Conservation (phyloP, 805 yeast species). For the Saccharomycopsis amapae region DNA sequence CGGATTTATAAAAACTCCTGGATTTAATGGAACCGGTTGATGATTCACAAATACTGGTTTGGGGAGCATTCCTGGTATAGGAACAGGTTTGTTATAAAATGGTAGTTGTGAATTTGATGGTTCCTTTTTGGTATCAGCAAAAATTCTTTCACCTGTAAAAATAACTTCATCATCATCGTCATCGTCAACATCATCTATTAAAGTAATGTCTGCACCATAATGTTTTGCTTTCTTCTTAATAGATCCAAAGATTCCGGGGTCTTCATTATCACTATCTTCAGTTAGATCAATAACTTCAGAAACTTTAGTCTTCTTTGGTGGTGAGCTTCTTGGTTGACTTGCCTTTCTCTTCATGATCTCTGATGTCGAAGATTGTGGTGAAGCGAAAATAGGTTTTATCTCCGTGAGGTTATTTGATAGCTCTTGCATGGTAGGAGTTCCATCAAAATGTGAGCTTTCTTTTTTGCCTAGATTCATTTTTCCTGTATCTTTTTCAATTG, state of each 20-base stretch:
- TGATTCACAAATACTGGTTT: neutral
- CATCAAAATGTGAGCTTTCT: no score
- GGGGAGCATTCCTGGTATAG: neutral
- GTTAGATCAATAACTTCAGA: constrained; percentile 13
- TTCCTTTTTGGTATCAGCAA: no score
- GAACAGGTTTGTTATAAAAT: neutral
- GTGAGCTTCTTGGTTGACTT: neutral
- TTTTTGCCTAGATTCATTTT: no score
- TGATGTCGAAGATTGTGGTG: neutral
- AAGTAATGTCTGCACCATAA: no score
- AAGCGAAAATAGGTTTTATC: neutral
- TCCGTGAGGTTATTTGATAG: neutral
- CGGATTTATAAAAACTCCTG: neutral
- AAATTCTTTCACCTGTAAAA: constrained; percentile 3
- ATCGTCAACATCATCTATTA: neutral
- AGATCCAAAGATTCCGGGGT: neutral
- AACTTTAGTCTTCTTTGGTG: neutral
- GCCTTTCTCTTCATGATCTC: neutral
- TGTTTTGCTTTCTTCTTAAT: no score
- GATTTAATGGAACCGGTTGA: no score
- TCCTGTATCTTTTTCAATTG: no score
- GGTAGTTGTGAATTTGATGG: no score
- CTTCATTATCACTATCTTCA: constrained; percentile 10
- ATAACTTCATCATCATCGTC: constrained; percentile 3
- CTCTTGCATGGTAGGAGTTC: no score